phyloP scores from a whole-genome alignment of 2,329 filamentous ascomycete species.

The Epichloe typhina region DNA sequence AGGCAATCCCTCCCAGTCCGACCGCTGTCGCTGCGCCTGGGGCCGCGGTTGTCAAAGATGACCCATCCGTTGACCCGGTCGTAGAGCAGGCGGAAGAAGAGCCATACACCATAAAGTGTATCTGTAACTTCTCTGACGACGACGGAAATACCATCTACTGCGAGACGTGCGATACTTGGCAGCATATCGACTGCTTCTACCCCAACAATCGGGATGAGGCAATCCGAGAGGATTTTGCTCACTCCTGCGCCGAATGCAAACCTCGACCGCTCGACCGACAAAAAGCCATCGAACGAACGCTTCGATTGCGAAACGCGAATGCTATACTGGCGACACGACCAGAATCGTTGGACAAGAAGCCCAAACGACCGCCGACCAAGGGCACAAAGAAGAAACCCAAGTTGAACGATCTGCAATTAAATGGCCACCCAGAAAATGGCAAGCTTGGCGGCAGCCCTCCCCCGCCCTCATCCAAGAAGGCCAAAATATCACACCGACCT shows the following conservation, averaged over 20 bases:
- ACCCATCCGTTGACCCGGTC: constrained; percentile 26
- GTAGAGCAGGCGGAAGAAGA: constrained; percentile 53
- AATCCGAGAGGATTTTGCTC: constrained; percentile 57
- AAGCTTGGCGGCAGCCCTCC: constrained; percentile 32
- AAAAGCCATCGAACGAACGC: constrained; percentile 58
- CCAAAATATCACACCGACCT: constrained; percentile 69
- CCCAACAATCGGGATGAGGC: constrained; percentile 57
- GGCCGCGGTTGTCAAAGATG: constrained; percentile 23
- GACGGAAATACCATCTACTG: constrained; percentile 97
- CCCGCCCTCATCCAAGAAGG: constrained; percentile 56
- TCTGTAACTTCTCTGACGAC: constrained; percentile 85
- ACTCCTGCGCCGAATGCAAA: constrained; percentile 82
- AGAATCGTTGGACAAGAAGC: constrained; percentile 51
- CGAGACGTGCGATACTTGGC: constrained; percentile 93
- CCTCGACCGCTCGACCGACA: constrained; percentile 62
- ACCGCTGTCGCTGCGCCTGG: constrained; percentile 24
- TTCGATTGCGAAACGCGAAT: constrained; percentile 40
- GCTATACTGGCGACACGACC: constrained; percentile 15
- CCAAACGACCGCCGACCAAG: constrained; percentile 64
- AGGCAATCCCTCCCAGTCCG: constrained; percentile 43
- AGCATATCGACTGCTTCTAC: constrained; percentile 96
- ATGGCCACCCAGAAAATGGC: constrained; percentile 41
- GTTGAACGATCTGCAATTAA: constrained; percentile 48
- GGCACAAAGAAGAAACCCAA: constrained; percentile 81
- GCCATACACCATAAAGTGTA: constrained; percentile 94